phyloP scores from a whole-genome alignment of 140 eudicot genomes.

The Oenanthe javanica region DNA sequence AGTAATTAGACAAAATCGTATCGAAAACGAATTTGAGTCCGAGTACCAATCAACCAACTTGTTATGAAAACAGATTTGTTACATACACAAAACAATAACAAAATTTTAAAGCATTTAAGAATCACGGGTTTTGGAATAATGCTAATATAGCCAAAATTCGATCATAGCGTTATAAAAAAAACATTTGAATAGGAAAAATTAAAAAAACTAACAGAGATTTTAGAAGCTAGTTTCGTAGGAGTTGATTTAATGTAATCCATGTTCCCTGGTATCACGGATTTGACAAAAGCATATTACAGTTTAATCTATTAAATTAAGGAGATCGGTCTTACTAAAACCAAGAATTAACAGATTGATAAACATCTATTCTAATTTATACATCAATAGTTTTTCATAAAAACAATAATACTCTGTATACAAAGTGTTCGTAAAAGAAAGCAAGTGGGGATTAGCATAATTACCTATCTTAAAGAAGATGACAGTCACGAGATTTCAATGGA shows the following conservation, averaged over 20 bases:
- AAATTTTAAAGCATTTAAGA: not conserved
- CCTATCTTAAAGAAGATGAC: not conserved
- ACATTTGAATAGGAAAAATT: not conserved
- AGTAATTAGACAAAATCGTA: too few relatives aligned
- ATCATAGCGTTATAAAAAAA: not conserved
- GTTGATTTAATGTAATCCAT: not conserved
- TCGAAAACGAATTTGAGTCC: too few relatives aligned
- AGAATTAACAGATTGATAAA: not conserved
- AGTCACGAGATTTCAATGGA: constrained; percentile 4
- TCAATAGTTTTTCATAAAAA: too few relatives aligned
- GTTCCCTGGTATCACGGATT: not conserved
- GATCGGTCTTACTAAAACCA: not conserved
- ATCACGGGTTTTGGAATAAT: not conserved
- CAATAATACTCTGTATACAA: not conserved
- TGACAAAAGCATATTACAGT: not conserved
- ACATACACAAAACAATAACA: too few relatives aligned
- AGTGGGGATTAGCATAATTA: not conserved
- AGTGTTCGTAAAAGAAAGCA: not conserved
- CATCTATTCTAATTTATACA: not conserved
- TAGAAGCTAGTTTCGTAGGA: not conserved
- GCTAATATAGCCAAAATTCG: not conserved
- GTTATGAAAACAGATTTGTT: too few relatives aligned
- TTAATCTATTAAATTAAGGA: too few relatives aligned
- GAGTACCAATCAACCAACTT: too few relatives aligned
- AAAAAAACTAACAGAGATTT: not conserved